Percentiles rank a stretch among this genome's conserved stretches.
phyloP scores from a whole-genome alignment of 1,139 yeast genomes.

The Saccharomyces hybrid region DNA sequence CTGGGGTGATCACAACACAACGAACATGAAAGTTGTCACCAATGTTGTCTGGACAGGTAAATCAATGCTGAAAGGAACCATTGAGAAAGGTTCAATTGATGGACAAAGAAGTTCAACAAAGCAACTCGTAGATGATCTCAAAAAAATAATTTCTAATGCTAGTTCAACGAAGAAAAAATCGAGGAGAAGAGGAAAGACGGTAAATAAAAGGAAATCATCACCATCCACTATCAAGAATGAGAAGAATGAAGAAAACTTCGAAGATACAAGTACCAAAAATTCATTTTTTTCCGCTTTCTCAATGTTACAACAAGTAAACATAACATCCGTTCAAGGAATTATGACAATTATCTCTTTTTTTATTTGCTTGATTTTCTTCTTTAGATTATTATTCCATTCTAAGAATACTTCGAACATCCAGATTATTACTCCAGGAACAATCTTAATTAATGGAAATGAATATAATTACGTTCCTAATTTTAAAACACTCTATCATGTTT shows the following conservation, averaged over 20 bases:
- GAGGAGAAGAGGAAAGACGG: constrained; percentile 26
- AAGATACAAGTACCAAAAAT: constrained; percentile 3
- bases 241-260: constrained; percentile 9
- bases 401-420: constrained; percentile 13
- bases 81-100: constrained; percentile 85
- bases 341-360: constrained; percentile 8
- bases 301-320: constrained; percentile 12
- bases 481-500: constrained; percentile 37
- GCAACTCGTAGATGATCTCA: constrained; percentile 51
- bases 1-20: constrained; percentile 71
- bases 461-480: constrained; percentile 43
- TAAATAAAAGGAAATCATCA: constrained; percentile 22
- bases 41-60: constrained; percentile 87
- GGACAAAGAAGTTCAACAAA: constrained; percentile 77
- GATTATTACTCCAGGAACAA: constrained; percentile 20
- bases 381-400: constrained; percentile 14
- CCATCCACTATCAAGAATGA: constrained; percentile 25
- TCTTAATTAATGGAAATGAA: constrained; percentile 37
- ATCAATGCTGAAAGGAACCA: constrained; percentile 84
- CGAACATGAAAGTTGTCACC: constrained; percentile 57
- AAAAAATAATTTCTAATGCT: constrained; percentile 37
- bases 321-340: constrained; percentile 23
- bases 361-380: constrained; percentile 8
- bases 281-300: constrained; percentile 3
- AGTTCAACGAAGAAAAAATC: constrained; percentile 29